These are phyloP conservation scores for Collybiopsis luxurians DNA, from an alignment of 768 basidiomycete species.

Conservation along the genomic window DNA sequence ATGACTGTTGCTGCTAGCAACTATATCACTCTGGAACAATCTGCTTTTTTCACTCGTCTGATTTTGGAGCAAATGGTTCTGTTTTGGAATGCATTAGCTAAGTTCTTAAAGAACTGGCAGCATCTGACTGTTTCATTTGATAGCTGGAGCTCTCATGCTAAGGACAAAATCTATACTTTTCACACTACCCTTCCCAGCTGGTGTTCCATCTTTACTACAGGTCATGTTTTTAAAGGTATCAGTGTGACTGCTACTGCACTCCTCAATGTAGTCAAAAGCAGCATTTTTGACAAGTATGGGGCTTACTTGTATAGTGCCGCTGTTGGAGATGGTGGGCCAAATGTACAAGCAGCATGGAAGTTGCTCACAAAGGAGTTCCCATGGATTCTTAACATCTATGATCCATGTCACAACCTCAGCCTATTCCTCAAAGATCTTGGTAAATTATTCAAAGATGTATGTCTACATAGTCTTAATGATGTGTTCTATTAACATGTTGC, in stretches of 20 bases:
- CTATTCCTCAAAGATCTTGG: constrained; percentile 26
- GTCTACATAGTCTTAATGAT: not conserved
- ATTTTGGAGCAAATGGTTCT: too few species aligned
- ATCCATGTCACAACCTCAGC: constrained; percentile 28
- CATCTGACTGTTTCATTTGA: constrained; percentile 22
- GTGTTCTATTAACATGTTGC: not conserved
- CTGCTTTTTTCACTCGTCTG: too few species aligned
- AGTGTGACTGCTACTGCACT: too few species aligned
- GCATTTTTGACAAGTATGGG: too few species aligned
- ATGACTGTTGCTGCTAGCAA: too few species aligned
- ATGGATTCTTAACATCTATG: constrained; percentile 27
- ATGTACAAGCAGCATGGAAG: constrained; percentile 19
- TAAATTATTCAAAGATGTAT: constrained; percentile 24
- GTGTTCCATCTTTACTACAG: constrained; percentile 21
- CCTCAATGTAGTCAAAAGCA: too few species aligned
- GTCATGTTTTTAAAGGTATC: constrained; percentile 22
- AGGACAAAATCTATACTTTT: constrained; percentile 26
- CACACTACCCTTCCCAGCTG: constrained; percentile 21
- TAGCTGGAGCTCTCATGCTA: constrained; percentile 18
- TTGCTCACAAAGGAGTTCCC: constrained; percentile 10
- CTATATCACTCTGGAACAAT: too few species aligned
- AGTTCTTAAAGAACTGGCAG: too few species aligned
- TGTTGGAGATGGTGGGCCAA: constrained; percentile 24
- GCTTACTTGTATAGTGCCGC: constrained; percentile 18
- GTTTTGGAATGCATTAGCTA: too few species aligned